Conservation (phyloP, 2,329 filamentous ascomycete species). For the Lanzia echinophila region DNA sequence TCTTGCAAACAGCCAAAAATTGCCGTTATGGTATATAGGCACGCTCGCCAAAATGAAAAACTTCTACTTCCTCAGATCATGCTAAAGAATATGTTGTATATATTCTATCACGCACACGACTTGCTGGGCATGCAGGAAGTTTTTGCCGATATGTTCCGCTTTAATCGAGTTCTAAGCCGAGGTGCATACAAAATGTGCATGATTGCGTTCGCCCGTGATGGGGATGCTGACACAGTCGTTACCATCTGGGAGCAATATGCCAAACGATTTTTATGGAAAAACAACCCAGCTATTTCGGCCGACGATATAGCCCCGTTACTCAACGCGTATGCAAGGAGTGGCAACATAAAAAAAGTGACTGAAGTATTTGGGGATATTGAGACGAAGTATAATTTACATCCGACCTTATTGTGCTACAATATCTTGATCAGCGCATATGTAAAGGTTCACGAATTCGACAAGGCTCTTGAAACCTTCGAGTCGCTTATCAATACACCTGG, state of each 20-base stretch:
- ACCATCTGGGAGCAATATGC: conserved; percentile 37
- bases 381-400: conserved; percentile 47
- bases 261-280: conserved; percentile 11
- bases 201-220: conserved; percentile 38
- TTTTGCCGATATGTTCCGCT: conserved; percentile 32
- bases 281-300: conserved; percentile 9
- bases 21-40: conserved; percentile 22
- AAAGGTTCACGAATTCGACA: conserved; percentile 59
- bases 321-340: conserved; percentile 63
- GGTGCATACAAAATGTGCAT: conserved; percentile 31
- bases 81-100: conserved; percentile 28
- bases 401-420: conserved; percentile 64
- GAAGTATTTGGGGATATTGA: conserved; percentile 57
- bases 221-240: conserved; percentile 39
- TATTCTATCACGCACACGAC: conserved; percentile 28
- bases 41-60: conserved; percentile 11
- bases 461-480: conserved; percentile 58
- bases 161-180: conserved; percentile 25
- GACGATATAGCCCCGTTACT: conserved; percentile 50
- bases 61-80: conserved; percentile 15
- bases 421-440: conserved; percentile 66
- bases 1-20: conserved; percentile 15
- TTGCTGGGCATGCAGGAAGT: conserved; percentile 32
- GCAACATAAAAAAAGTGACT: conserved; percentile 53
- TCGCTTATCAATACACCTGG: conserved; percentile 42